Conservation (phyloP, 2,329 filamentous ascomycete genomes). For the Neurospora sp. region DNA sequence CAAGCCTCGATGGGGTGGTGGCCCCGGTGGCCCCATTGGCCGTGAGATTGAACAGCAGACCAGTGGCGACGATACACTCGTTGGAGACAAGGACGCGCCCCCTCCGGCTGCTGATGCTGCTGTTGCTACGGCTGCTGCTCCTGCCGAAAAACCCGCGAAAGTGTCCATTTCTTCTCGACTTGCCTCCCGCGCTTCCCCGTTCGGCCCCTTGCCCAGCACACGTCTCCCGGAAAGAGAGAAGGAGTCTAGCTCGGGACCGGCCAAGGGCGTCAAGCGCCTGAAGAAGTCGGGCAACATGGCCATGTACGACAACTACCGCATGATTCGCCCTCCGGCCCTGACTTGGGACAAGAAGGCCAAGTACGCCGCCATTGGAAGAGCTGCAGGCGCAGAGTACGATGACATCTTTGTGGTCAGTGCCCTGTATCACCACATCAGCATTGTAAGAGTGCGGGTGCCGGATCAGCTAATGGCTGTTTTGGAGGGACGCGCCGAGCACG, state of each 20-base stretch:
- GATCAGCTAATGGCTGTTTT: slow-evolving; percentile 41
- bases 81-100: slow-evolving; percentile 36
- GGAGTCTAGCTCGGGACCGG: background rate
- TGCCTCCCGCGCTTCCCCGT: slow-evolving; percentile 6
- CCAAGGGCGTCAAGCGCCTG: slow-evolving; percentile 31
- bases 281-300: slow-evolving; percentile 37
- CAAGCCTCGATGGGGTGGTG: slow-evolving; percentile 53
- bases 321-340: slow-evolving; percentile 45
- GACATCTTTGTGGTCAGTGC: slow-evolving; percentile 53
- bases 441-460: slow-evolving; percentile 51
- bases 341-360: slow-evolving; percentile 52
- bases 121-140: background rate
- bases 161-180: background rate
- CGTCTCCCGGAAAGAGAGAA: slow-evolving; percentile 1
- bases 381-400: slow-evolving; percentile 38
- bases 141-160: slow-evolving; percentile 4
- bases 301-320: slow-evolving; percentile 55
- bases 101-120: slow-evolving; percentile 12
- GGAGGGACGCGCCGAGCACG: slow-evolving; percentile 29
- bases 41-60: slow-evolving; percentile 41
- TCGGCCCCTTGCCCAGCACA: background rate
- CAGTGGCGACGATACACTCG: slow-evolving; percentile 25
- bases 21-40: slow-evolving; percentile 52
- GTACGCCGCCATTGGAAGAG: slow-evolving; percentile 48
- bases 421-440: slow-evolving; percentile 51